Conservation (phyloP, 371 early-diverging fungal species). For the Phascolomyces articulosus region DNA sequence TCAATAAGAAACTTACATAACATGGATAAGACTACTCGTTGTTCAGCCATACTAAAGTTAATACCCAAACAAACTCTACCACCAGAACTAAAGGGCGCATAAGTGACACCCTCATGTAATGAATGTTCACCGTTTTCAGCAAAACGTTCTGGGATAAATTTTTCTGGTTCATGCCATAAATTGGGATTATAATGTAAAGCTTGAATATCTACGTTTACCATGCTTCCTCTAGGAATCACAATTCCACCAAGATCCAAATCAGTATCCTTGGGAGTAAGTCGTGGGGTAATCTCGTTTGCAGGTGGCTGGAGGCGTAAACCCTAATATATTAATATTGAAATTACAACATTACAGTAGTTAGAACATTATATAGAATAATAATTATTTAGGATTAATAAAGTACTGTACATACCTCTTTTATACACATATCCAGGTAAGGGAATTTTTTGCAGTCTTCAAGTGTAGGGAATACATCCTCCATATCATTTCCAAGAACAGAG, state of each 20-base stretch:
- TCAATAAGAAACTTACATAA: slow-evolving; percentile 9
- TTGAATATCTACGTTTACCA: slow-evolving; percentile 22
- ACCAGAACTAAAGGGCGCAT: slow-evolving; percentile 41
- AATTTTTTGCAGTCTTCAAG: slow-evolving; percentile 21
- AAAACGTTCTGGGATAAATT: slow-evolving; percentile 31
- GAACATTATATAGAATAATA: too few relatives aligned
- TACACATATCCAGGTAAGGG: slow-evolving; percentile 23
- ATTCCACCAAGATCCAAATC: slow-evolving; percentile 13
- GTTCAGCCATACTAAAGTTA: slow-evolving; percentile 13
- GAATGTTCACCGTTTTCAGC: slow-evolving; percentile 19
- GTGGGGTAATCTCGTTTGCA: slow-evolving; percentile 11
- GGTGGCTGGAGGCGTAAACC: slow-evolving; percentile 23
- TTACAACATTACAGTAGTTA: too few relatives aligned
- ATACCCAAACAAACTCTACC: slow-evolving; percentile 8
- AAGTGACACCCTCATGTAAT: slow-evolving; percentile 25
- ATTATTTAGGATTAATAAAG: too few relatives aligned
- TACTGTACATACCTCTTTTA: slow-evolving; percentile 21
- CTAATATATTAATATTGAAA: too few relatives aligned
- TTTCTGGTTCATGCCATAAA: slow-evolving; percentile 25
- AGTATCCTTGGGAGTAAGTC: slow-evolving; percentile 11
- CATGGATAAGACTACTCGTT: slow-evolving; percentile 14
- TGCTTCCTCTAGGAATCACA: slow-evolving; percentile 19
- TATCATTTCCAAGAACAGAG: slow-evolving; percentile 19
- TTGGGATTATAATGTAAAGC: slow-evolving; percentile 17
- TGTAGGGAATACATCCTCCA: slow-evolving; percentile 26